A percentile compares a stretch with the other conserved stretches of the same genome.
phyloP scores from a whole-genome alignment of 805 yeast genomes.

The Metschnikowia continentalis region DNA sequence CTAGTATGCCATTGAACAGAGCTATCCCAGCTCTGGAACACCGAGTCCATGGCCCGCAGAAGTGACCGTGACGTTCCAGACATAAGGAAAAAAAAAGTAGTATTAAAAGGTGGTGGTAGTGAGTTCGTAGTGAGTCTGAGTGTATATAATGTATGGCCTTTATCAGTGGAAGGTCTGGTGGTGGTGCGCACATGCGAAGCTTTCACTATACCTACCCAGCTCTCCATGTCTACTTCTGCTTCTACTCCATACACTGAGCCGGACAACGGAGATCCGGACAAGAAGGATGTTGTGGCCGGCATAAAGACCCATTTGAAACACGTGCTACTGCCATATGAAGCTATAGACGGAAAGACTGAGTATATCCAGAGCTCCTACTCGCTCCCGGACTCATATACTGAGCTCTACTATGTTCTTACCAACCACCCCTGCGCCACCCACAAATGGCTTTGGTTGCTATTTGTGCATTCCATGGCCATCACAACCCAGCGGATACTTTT shows the following conservation, averaged over 20 bases:
- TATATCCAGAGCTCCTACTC: conserved; percentile 7
- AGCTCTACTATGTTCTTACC: conserved; percentile 10
- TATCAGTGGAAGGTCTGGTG: too few species aligned
- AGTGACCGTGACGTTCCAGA: conserved; percentile 16
- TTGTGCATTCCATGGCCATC: background rate
- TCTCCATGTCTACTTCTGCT: background rate
- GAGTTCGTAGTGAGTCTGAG: background rate
- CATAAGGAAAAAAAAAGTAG: conserved; percentile 3
- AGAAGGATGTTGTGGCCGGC: background rate
- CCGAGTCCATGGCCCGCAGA: conserved; percentile 11
- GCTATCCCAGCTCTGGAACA: conserved; percentile 13
- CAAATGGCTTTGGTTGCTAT: conserved; percentile 11
- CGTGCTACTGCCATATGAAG: background rate
- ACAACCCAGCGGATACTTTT: background rate
- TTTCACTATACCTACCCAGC: background rate
- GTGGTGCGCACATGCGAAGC: too few species aligned
- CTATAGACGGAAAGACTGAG: background rate
- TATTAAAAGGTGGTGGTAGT: background rate
- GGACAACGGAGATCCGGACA: background rate
- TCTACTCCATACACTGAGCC: background rate
- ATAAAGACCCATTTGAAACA: conserved; percentile 5
- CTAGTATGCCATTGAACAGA: conserved; percentile 8
- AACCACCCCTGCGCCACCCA: conserved; percentile 5
- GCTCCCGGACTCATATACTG: conserved; percentile 11
- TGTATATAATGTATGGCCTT: too few species aligned